Evolutionary conservation across 2,329 filamentous ascomycete species (phyloP), one percentile per base, ranked within the genome.

Genomic region (Penicillium sp.): DNA sequence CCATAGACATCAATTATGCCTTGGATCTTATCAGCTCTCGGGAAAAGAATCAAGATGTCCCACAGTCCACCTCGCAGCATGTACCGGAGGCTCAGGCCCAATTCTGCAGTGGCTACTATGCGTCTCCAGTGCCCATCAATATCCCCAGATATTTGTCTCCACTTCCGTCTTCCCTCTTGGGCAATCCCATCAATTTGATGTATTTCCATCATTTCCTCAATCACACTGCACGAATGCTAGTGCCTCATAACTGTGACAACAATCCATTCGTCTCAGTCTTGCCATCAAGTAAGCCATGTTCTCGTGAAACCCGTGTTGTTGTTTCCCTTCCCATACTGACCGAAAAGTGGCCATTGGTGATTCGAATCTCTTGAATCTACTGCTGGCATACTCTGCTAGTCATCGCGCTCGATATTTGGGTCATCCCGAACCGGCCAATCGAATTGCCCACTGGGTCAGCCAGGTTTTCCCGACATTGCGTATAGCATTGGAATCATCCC

Each of bases 341-440:
- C 40, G 72, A 73, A 29, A 22, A 78, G 76, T 79, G 77, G 77
- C 76, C 5, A 70, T 78, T 46, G 68, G 71, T 55, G 68, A 70
- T 48, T 60, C 63, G 3, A 88, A 91, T 64, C 81, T 95, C 1
- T 79, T 95, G 49, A 89, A 90, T 60, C 77, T 95, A 31, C 78
- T 94, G 45, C 80, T 95, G 22, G 88, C 91, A 18, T 95, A 92
- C 71, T 91, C 89, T 63, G 91, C 91, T n/a, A 90, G 87, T 27
- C 91, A 95, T 69, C 84, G 90, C 52, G 89, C 91, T 9, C 84
- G 88, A 43, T 82, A 93, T 31, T 77, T 94, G 18, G 82, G 83
- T 31, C 88, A 93, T 58, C 81, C 83, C 0, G 90, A 93, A 68
- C 91, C 91, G 5, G 83, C 82, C 6, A 88, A 87, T 67, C 85